These are phyloP conservation scores for Vitis hybrid DNA, from an alignment of 177 flowering plant species.

Conservation along the genomic window DNA sequence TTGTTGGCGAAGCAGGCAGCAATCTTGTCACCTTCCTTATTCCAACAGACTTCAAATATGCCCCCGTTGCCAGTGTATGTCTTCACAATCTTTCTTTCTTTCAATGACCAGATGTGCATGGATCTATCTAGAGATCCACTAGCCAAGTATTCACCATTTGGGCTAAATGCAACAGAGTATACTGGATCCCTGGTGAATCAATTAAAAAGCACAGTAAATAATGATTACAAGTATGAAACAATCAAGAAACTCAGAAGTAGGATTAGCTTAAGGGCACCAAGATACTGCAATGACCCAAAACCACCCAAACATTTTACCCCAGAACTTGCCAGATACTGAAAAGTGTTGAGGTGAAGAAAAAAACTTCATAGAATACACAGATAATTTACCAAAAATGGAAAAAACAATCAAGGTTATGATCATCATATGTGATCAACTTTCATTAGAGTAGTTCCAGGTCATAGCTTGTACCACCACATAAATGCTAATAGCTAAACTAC, in stretches of 20 bases:
- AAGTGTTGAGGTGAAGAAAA: no score
- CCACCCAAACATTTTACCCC: no score
- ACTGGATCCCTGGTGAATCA: slow-evolving; percentile 74
- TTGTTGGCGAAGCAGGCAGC: slow-evolving; percentile 93
- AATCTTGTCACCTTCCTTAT: slow-evolving; percentile 86
- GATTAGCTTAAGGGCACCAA: no score
- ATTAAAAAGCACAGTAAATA: slow-evolving; percentile 3
- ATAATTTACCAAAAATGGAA: no score
- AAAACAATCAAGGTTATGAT: no score
- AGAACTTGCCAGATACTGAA: no score
- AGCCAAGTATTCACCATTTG: slow-evolving; percentile 84
- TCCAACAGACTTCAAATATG: slow-evolving; percentile 99
- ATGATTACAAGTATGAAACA: background rate
- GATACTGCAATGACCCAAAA: no score
- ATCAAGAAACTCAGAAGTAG: background rate
- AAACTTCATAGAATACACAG: no score
- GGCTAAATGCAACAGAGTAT: slow-evolving; percentile 95
- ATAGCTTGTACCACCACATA: no score
- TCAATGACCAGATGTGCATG: slow-evolving; percentile 84
- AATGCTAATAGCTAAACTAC: background rate
- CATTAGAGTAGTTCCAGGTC: no score
- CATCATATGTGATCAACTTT: no score
- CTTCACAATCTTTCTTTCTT: slow-evolving; percentile 80
- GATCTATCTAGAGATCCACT: slow-evolving; percentile 91
- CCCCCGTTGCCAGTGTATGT: slow-evolving; percentile 90